phyloP scores from a whole-genome alignment of 441 rosid genomes.

The Erodium texanum region DNA sequence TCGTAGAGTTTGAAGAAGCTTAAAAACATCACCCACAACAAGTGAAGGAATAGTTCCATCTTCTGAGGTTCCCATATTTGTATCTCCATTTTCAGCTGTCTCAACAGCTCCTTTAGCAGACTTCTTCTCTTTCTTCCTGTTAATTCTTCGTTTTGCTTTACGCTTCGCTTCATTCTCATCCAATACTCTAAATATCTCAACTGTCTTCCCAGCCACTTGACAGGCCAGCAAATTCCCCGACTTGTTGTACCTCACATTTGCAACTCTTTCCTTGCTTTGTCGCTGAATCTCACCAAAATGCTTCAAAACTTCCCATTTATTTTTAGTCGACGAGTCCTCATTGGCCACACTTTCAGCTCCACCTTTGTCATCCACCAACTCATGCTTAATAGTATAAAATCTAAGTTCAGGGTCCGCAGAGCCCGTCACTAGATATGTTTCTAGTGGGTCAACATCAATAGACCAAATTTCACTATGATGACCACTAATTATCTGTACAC shows the following conservation, averaged over 20 bases:
- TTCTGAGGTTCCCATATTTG: conserved; percentile 27
- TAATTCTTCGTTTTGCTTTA: conserved; percentile 83
- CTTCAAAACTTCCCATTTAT: conserved; percentile 70
- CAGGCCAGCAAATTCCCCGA: conserved; percentile 78
- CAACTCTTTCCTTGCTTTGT: conserved; percentile 79
- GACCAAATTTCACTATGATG: conserved; percentile 99
- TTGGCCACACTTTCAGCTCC: conserved; percentile 25
- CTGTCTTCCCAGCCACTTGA: conserved; percentile 83
- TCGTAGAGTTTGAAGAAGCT: conserved; percentile 68
- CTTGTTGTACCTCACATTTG: conserved; percentile 60
- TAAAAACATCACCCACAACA: conserved; percentile 68
- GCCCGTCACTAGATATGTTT: conserved; percentile 70
- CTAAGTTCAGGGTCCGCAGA: conserved; percentile 81
- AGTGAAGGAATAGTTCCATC: conserved; percentile 28
- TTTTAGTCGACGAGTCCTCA: conserved; percentile 34
- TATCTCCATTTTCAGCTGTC: conserved; percentile 32
- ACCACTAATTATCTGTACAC: conserved; percentile 85
- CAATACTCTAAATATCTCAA: conserved; percentile 59
- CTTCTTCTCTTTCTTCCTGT: conserved; percentile 81
- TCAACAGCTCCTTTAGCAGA: conserved; percentile 41
- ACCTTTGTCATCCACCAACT: conserved; percentile 23
- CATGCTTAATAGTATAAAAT: conserved; percentile 54
- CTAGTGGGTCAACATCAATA: conserved; percentile 70
- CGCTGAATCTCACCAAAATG: conserved; percentile 77
- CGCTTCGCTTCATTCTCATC: conserved; percentile 75